phyloP scores from a whole-genome alignment of 2,329 filamentous ascomycete species.

The Monosporascus sp. region DNA sequence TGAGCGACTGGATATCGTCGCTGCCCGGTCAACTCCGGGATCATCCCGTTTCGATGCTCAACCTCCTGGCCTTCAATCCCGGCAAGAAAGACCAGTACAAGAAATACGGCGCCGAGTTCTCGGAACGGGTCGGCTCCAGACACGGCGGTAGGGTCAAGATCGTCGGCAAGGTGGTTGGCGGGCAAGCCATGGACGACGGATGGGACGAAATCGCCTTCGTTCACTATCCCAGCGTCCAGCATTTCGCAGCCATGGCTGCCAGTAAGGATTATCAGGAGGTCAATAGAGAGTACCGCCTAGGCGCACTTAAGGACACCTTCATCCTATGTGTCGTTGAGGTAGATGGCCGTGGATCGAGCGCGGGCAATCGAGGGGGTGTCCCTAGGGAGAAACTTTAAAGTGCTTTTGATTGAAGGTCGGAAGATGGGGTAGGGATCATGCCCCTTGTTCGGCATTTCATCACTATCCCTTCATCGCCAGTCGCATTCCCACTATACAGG shows the following conservation, averaged over 20 bases:
- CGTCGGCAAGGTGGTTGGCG: slow-evolving; percentile 46
- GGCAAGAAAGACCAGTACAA: slow-evolving; percentile 49
- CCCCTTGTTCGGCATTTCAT: too few relatives aligned
- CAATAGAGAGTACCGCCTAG: slow-evolving; percentile 16
- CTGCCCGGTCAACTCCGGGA: slow-evolving; percentile 14
- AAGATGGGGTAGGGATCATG: too few relatives aligned
- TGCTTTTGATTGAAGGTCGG: neutral
- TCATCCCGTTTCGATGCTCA: slow-evolving; percentile 57
- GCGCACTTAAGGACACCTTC: slow-evolving; percentile 21
- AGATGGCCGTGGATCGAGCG: slow-evolving; percentile 14
- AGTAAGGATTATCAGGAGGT: slow-evolving; percentile 20
- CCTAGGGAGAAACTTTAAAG: slow-evolving; percentile 7
- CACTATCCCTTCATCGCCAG: too few relatives aligned
- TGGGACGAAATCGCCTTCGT: slow-evolving; percentile 64
- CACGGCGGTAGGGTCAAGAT: slow-evolving; percentile 58
- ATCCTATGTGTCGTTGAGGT: slow-evolving; percentile 21
- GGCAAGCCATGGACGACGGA: slow-evolving; percentile 16
- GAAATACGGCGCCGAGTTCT: slow-evolving; percentile 52
- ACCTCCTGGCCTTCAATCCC: slow-evolving; percentile 53
- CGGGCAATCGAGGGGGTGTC: neutral
- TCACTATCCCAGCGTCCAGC: slow-evolving; percentile 57
- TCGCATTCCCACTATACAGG: too few relatives aligned
- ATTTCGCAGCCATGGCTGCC: slow-evolving; percentile 51
- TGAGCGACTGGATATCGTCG: slow-evolving; percentile 44
- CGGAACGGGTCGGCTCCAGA: slow-evolving; percentile 40